Base-by-base conservation (phyloP, 192 early-diverging fungal genomes). In the Coemansia brasiliensis region DNA sequence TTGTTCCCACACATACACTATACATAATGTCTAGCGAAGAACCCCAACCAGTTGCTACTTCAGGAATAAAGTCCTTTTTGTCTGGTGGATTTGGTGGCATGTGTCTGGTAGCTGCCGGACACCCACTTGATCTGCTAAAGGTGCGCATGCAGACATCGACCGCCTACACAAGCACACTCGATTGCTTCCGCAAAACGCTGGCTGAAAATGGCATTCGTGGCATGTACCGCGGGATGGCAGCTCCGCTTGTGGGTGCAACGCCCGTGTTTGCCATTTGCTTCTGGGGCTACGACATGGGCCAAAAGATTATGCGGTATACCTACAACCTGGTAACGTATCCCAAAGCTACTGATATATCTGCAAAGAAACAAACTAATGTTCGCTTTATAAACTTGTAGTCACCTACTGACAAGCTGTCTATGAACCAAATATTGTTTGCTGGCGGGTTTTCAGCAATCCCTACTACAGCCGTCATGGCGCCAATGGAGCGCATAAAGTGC, bases 401-500 rank as follows among this genome's bases (percentile, higher is more conserved):
- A 39, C 69, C 74, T 4, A 65, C 52, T 0, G 74, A 78, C 61
- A 60, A 53, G 52, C 73, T 73, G 22, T 83, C 96, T 27, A 85
- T 83, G 52, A 78, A 75, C 67, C 93, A 98, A 67, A 88, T 86
- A 50, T 86, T 89, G 38, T 83, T 91, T 71, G 95, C 95, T 26
- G 95, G 97, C 63, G 93, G 85, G 18, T 93, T 97, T 83, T 96
- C 94, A 3, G 97, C 95, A 38, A 87, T 91, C 32, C 93, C 93
- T n/a, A 94, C 93, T 16, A 96, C 95, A 9, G 82, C 94, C 52
- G 74, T 97, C 55, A 96, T 95, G 85, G 88, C 92, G 20, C 96
- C 96, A 39, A 90, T 89, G 79, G 96, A 97, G 77, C 89, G 94
- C 58, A 87, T 98, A 81, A 98, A 97, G 84, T 92, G 94, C 22